Percentiles rank a stretch among this genome's conserved stretches.
Conservation (phyloP, 1,139 yeast species). For the Kodamaea suecica region DNA sequence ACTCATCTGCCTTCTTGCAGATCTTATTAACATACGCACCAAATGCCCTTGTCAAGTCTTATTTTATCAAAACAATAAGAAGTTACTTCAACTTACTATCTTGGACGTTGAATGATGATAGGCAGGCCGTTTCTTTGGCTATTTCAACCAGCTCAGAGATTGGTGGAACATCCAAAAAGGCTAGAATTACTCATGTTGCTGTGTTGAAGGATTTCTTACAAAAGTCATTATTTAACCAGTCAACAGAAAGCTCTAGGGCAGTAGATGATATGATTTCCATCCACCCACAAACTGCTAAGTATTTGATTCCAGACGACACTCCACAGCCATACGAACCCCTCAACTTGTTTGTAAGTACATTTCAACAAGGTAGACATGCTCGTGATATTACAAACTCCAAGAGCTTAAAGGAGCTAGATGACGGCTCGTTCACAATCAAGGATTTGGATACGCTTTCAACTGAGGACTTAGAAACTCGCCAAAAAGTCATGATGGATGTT, state of each 20-base stretch:
- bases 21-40: constrained; percentile 49
- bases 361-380: constrained; percentile 17
- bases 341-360: constrained; percentile 47
- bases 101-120: constrained; percentile 52
- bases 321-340: constrained; percentile 63
- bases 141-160: constrained; percentile 44
- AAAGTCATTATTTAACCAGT: constrained; percentile 33
- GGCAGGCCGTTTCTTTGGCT: constrained; percentile 44
- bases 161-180: constrained; percentile 38
- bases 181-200: constrained; percentile 42
- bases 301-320: constrained; percentile 48
- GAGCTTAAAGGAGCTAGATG: constrained; percentile 17
- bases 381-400: constrained; percentile 5
- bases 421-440: constrained; percentile 26
- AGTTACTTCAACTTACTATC: constrained; percentile 57
- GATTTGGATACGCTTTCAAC: constrained; percentile 37
- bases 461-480: constrained; percentile 64
- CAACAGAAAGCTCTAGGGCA: constrained; percentile 3
- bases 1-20: constrained; percentile 61
- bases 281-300: constrained; percentile 49
- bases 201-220: constrained; percentile 42
- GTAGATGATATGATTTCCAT: constrained; percentile 14
- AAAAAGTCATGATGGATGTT: constrained; percentile 51
- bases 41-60: constrained; percentile 50
- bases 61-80: constrained; percentile 58